Base-by-base conservation (phyloP, 805 yeast genomes). In the Wickerhamiella slavikovae region DNA sequence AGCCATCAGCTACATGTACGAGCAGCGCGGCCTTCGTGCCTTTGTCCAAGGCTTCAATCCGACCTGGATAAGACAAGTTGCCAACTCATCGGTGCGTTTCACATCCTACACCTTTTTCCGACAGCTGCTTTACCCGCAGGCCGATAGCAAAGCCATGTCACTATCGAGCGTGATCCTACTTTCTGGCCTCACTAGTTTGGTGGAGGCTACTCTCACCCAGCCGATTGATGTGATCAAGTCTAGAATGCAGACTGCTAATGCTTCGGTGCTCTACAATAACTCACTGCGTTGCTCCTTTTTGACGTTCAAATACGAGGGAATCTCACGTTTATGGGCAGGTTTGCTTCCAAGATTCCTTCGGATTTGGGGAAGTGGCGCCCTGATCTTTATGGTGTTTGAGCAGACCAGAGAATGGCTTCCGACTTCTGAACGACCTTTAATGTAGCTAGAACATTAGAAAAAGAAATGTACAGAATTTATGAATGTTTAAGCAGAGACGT, bases 181-280 rank as follows among this genome's bases (percentile, higher is more conserved):
- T 7, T 80, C 89, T 4, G 52, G 71, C 8, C 57, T 67, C 1
- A 68, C 91, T 2, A 70, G 89, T 0, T 51, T 64, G 3, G 74
- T 80, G 0, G 91, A 78, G 17, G 76, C 79, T 15, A 68, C 66
- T 0, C 55, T 66, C 0, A 83, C 93, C 1, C 96, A 80, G 52
- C 95, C 95, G 0, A 56, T 83, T 17, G 95, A 83, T 52, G 78
- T 79, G 2, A 52, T 83, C 28, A 83, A 83, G 54, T 68, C 94
- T 2, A 65, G 92, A 44, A 67, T 82, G 67, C 94, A 82, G 51
- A 67, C 80, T n/a, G 40, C 49, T 9, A 46, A 52, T 27, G 59
- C 54, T 13, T 36, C 47, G 13, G 35, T 38, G 29, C 40, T 43
- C 14, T 55, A 58, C 36, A 47, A 52, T 3, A 44, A 49, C 31